A percentile compares a stretch with the other conserved stretches of the same genome.
These are phyloP conservation scores for Vinca minor DNA, from an alignment of 257 asterid genomes.

Conservation along the genomic window DNA sequence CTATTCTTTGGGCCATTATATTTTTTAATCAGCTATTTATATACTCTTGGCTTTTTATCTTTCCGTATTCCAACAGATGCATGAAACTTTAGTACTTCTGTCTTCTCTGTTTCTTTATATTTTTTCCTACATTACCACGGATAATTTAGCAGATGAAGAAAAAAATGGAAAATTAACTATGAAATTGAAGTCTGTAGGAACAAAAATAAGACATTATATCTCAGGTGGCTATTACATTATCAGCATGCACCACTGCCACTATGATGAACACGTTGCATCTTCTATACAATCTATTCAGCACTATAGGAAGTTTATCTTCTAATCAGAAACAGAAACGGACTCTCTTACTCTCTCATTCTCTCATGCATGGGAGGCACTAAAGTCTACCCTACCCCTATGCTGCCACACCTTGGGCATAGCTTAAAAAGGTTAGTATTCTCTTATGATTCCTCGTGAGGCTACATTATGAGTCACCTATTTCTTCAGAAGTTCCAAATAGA, in stretches of 20 bases:
- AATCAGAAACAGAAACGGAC: neutral
- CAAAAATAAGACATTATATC: neutral
- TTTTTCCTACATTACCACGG: neutral
- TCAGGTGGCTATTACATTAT: neutral
- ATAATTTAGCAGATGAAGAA: neutral
- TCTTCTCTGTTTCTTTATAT: no score
- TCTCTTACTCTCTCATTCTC: neutral
- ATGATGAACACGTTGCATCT: neutral
- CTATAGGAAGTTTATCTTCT: neutral
- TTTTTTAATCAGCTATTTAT: neutral
- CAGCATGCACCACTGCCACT: neutral
- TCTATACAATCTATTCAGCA: neutral
- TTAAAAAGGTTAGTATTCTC: neutral
- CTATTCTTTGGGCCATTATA: neutral
- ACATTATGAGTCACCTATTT: neutral
- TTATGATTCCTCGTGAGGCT: neutral
- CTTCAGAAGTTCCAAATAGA: conserved; percentile 29
- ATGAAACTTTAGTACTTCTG: neutral
- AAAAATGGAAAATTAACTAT: neutral
- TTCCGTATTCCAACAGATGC: neutral
- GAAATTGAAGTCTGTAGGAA: neutral
- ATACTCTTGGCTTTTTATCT: neutral
- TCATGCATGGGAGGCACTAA: neutral
- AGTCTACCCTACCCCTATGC: neutral
- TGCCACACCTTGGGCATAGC: neutral